These are phyloP conservation scores for Tylopilus felleus DNA, from an alignment of 768 basidiomycete genomes.

Conservation along the genomic window DNA sequence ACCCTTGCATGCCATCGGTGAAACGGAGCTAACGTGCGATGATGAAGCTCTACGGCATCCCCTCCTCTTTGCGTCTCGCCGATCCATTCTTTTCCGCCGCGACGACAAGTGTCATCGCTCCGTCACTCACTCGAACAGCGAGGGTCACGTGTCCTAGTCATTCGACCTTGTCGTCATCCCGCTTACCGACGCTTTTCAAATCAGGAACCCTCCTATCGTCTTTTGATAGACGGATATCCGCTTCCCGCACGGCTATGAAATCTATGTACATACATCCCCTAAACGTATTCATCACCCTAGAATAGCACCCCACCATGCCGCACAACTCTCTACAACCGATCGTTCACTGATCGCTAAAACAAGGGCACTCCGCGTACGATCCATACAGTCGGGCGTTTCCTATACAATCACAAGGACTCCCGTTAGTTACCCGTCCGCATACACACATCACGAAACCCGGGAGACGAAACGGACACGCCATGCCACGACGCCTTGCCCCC, in stretches of 20 bases:
- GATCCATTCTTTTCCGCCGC: neutral
- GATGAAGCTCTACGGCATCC: constrained; percentile 10
- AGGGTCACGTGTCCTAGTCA: no score
- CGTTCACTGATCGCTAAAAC: constrained; percentile 46
- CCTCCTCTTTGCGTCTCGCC: neutral
- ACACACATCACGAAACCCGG: constrained; percentile 4
- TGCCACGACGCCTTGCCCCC: neutral
- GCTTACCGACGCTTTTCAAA: constrained; percentile 1
- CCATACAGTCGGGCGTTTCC: constrained; percentile 36
- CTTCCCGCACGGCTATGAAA: constrained; percentile 7
- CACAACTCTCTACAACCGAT: constrained; percentile 53
- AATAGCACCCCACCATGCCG: constrained; percentile 39
- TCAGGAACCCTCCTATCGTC: neutral
- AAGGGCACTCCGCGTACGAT: constrained; percentile 44
- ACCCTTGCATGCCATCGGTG: constrained; percentile 11
- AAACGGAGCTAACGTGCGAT: constrained; percentile 20
- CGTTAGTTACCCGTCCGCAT: constrained; percentile 10
- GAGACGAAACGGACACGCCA: neutral
- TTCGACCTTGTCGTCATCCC: neutral
- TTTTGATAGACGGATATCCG: neutral
- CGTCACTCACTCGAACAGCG: neutral
- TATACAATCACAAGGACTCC: constrained; percentile 16
- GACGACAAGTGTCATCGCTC: neutral
- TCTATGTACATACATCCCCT: neutral
- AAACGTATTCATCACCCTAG: neutral